phyloP scores from a whole-genome alignment of 2,329 filamentous ascomycete species.

The Coniella lustricola region DNA sequence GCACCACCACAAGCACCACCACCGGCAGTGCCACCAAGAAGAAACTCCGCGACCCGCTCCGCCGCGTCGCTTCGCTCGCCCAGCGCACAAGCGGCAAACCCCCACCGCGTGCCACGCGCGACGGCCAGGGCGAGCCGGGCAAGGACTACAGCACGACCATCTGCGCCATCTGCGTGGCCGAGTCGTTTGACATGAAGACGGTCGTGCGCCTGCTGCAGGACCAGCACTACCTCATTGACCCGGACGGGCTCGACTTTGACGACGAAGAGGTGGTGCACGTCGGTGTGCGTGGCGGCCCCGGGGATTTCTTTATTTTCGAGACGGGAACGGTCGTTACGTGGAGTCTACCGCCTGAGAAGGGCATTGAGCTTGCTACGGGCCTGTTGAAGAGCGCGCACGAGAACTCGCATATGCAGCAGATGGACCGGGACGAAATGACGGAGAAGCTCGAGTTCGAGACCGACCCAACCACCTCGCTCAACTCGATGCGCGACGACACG shows the following conservation, averaged over 20 bases:
- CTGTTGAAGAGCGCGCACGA: slow-evolving; percentile 71
- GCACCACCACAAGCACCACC: slow-evolving; percentile 7
- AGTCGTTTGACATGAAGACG: slow-evolving; percentile 57
- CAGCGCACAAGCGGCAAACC: slow-evolving; percentile 47
- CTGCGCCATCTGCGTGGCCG: slow-evolving; percentile 55
- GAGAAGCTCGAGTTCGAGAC: slow-evolving; percentile 66
- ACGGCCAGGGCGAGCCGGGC: slow-evolving; percentile 19
- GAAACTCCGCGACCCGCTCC: slow-evolving; percentile 73
- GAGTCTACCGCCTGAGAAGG: slow-evolving; percentile 72
- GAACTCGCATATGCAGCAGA: slow-evolving; percentile 59
- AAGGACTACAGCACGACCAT: slow-evolving; percentile 38
- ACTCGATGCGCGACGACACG: slow-evolving; percentile 76
- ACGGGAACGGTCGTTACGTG: slow-evolving; percentile 91
- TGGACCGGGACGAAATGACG: slow-evolving; percentile 69
- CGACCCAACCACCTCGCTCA: slow-evolving; percentile 65
- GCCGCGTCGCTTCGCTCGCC: slow-evolving; percentile 79
- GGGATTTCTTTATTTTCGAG: slow-evolving; percentile 92
- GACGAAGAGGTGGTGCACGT: slow-evolving; percentile 57
- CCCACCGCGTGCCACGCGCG: slow-evolving; percentile 33
- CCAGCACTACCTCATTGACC: slow-evolving; percentile 56
- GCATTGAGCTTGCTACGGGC: slow-evolving; percentile 60
- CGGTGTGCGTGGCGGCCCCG: slow-evolving; percentile 51
- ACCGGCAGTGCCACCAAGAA: slow-evolving; percentile 38
- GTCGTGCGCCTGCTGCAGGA: slow-evolving; percentile 50
- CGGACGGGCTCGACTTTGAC: slow-evolving; percentile 54